Evolutionary conservation across 225 moss, liverwort and hornwort species (phyloP), one percentile per base, ranked within the genome.

Genomic region (Bryoerythrophyllum caledonicum): DNA sequence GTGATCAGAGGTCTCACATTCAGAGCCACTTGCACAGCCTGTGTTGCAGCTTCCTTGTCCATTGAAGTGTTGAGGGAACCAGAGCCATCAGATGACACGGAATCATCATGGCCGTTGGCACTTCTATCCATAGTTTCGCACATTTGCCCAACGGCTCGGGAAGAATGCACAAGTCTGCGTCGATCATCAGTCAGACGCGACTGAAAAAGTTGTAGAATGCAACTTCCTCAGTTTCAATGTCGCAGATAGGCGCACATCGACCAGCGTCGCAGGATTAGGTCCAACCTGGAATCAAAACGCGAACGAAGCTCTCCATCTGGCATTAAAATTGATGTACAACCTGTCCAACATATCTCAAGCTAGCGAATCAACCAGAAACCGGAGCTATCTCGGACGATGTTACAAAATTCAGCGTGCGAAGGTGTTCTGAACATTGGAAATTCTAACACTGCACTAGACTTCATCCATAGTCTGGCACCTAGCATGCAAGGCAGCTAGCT

Each of bases 11-110:
- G 89, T 67, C 89, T 86, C 71, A 90, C 82, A 59, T 90, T 90
- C 41, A 90, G 80, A n/a, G 89, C 89, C 23, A 90, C 89, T 80
- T 83, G 89, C 70, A 90, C 89, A 51, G 89, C 85, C 78, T 90
- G 89, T 9, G 89, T 85, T 14, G 87, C 48, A 49, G 19, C 79
- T 58, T 90, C 89, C 80, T 84, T 90, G 66, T 82, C 89, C 78
- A 83, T 70, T 20, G 87, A 82, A 8, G 72, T 80, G 43, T 80
- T 82, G 4, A 85, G 72, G 20, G 84, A 74, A 49, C 74, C 79
- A 67, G 63, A 73, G 43, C 67, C 80, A 74, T 80, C 78, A 28
- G 78, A 80, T 35, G 82, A 83, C 59, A 69, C 73, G 37, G 85
- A 85, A 79, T 85, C 81, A 46, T 73, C 48, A 6, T 17, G 80